Evolutionary conservation across 192 early-diverging fungal species (phyloP).

Genomic region (Backusella morwellensis): DNA sequence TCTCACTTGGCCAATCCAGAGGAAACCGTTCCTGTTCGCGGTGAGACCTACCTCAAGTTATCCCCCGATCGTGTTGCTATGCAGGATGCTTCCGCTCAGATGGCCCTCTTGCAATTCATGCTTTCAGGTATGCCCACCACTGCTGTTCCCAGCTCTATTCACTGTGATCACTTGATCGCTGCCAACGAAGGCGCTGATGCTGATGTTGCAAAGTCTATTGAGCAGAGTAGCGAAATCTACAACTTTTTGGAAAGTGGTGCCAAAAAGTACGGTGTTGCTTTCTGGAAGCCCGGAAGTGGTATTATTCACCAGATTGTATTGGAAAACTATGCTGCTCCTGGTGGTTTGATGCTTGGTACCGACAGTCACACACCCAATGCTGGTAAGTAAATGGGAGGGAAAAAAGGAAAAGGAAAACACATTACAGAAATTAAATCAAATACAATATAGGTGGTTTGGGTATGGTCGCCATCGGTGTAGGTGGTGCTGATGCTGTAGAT

Average conservation of each 20-base stretch:
- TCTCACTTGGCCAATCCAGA: conserved; percentile 79
- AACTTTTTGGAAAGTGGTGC: conserved; percentile 84
- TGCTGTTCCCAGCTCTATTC: conserved; percentile 94
- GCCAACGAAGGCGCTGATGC: conserved; percentile 82
- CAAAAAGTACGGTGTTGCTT: conserved; percentile 92
- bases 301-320: conserved; percentile 99
- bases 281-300: conserved; percentile 95
- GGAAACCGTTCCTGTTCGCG: conserved; percentile 64
- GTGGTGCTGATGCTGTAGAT: conserved; percentile 99
- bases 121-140: conserved; percentile 90
- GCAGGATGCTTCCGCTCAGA: conserved; percentile 92
- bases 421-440: conserved; percentile 45
- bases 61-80: conserved; percentile 96
- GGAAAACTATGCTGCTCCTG: conserved; percentile 99
- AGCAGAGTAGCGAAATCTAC: conserved; percentile 94
- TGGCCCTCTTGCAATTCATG: conserved; percentile 99
- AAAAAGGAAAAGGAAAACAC: conserved; percentile 7
- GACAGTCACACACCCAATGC: conserved; percentile 76
- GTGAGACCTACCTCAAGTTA: conserved; percentile 90
- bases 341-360: conserved; percentile 96
- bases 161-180: conserved; percentile 98
- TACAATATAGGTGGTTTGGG: conserved; percentile 74
- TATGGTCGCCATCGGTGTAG: conserved; percentile 97
- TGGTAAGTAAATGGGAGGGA: conserved; percentile 16
- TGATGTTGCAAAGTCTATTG: conserved; percentile 83